Evolutionary conservation across 495 filamentous ascomycete species (phyloP), one percentile per base, ranked within the genome.

Genomic region (Zalerion maritima): DNA sequence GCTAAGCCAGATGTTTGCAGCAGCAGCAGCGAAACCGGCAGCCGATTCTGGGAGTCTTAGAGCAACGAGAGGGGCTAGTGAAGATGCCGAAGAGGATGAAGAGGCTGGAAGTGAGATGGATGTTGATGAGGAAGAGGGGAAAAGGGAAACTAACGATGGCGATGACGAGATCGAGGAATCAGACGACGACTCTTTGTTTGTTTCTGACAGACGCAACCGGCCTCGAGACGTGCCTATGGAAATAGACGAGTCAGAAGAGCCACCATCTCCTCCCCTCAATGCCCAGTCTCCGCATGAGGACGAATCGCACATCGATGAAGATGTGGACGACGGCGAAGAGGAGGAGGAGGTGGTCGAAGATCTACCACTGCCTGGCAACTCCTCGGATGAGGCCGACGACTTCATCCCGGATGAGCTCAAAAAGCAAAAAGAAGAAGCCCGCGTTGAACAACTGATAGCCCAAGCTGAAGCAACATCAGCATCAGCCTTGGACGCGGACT

Each of bases 1-100:
- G 25, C 64, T 87, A 29, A 54, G 57, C 5, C 70, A 69, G 28
- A 60, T 69, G 21, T 94, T 94, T 57, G 66, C 74, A 24, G 85
- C 85, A 12, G 70, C 79, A 18, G 75, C 74, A 5, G 47, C 66
- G 38, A 26, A 33, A 36, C 14, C 39, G 37, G n/a, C 18, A 26
- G 1, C 14, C 27, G 14, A 2, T 1, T 30, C 34, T 21, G n/a
- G n/a, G n/a, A 32, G 16, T 31, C 41, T 14, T 10, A 10, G n/a
- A 5, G 31, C 17, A 40, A 15, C 22, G 41, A 44, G 7, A 37
- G 36, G 28, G 8, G 10, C 6, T 14, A 21, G n/a, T 15, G 21
- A 40, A 13, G 32, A 44, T 5, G 32, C 41, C 15, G 42, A 49
- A 7, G 41, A 42, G 5, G 38, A 27, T n/a, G 37, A 37, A 14